Evolutionary conservation across 179 eudicot genomes (phyloP), one percentile per base, ranked within the genome.

Genomic region (Dionaea muscipula): DNA sequence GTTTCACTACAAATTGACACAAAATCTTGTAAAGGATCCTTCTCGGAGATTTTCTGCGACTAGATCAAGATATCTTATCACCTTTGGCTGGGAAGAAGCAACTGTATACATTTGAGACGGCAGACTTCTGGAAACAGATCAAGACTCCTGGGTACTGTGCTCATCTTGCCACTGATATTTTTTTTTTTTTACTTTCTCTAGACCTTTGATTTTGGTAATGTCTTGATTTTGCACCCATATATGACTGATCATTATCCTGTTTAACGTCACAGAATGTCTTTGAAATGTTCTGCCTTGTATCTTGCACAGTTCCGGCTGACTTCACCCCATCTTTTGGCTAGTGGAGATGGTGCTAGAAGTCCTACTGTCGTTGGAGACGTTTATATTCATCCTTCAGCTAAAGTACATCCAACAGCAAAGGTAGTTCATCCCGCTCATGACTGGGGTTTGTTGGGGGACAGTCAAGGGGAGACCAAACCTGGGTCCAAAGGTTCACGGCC

Each of bases 391-490:
- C 95, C 97, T 59, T 86, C 97, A 49, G 95, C 97, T 45, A 90
- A 86, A 81, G 79, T 90, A 40, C 95, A 89, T 72, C 82, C 93
- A 68, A 85, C 88, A 24, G 86, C 97, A 55, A 89, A 89, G 97
- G 97, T 89, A 68, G 24, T 25, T 37, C 83, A 86, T 65, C 86
- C 83, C 28, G 72, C 78, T 26, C 81, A 65, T 55, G 20, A 26
- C 39, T 21, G 23, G n/a, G 31, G n/a, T 17, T 57, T 31, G 2
- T 17, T 44, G 17, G 37, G 38, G 4, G 17, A 15, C 22, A 10
- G 7, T 16, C n/a, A n/a, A n/a, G n/a, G n/a, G n/a, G n/a, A n/a
- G n/a, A n/a, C n/a, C n/a, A n/a, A n/a, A n/a, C n/a, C n/a, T n/a
- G n/a, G n/a, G n/a, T n/a, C n/a, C n/a, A n/a, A n/a, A n/a, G n/a